Evolutionary conservation across 2,329 filamentous ascomycete genomes (phyloP), one percentile per base, ranked within the genome.

Genomic region (Phialocephala sp.): DNA sequence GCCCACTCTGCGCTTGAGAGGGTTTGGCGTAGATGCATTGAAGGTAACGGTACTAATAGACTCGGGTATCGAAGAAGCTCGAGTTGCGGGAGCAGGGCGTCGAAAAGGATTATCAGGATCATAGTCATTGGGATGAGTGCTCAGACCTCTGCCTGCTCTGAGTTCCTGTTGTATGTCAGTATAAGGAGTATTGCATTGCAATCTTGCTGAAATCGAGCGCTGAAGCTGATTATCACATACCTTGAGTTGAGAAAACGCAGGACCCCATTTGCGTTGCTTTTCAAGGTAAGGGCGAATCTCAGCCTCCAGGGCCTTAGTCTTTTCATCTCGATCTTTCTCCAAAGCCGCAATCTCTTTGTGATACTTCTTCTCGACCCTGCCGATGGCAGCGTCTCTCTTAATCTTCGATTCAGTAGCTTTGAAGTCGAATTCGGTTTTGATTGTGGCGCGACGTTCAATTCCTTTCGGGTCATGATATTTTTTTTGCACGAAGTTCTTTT

Each of bases 171-270:
- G 2, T 12, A 18, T 18, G 9, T 41, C 37, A 39, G 14, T 41
- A 8, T 12, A 4, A 12, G 11, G 9, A 18, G 9, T 8, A 12
- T 18, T 41, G 12, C 12, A 41, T 41, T 12, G 4, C 2, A 3
- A 8, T 12, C 11, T n/a, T n/a, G n/a, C n/a, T n/a, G n/a, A n/a
- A n/a, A 41, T 12, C 11, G 9, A 41, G 9, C 37, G 27, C 27
- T 6, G 6, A 32, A 32, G 27, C 6, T 32, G 27, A 6, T 32
- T 32, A 32, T 32, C 27, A 47, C 32, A n/a, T 60, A 60, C 58
- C 58, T 50, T 60, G 20, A 60, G 18, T 36, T 47, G 11, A 22
- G 4, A 22, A 20, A 52, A 60, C 15, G 58, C 58, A 22, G 41
- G 43, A 37, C 14, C 22, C 41, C 41, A 60, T 8, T 5, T 18